Conservation (phyloP, 768 basidiomycete genomes). For the Tricholoma sp. region DNA sequence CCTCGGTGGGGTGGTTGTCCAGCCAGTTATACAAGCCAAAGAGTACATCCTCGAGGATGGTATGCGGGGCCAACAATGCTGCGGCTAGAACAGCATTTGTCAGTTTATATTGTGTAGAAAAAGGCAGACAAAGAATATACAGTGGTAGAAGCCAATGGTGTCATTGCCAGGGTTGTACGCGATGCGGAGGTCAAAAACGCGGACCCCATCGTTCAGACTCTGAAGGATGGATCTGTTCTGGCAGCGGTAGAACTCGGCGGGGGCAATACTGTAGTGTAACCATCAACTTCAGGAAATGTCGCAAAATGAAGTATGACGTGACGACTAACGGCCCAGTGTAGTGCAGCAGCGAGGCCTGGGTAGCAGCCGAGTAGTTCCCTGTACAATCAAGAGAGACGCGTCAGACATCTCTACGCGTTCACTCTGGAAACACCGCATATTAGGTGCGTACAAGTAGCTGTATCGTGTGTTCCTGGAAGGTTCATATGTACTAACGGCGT, state of each 20-base stretch:
- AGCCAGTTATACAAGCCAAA: conserved; percentile 50
- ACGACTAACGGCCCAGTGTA: conserved; percentile 39
- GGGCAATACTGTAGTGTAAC: conserved; percentile 22
- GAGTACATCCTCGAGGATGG: conserved; percentile 44
- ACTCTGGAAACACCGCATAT: no score
- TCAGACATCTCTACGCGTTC: background rate
- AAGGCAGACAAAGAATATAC: conserved; percentile 17
- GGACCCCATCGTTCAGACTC: conserved; percentile 42
- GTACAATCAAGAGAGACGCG: background rate
- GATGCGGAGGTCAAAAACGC: conserved; percentile 44
- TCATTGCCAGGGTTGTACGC: conserved; percentile 48
- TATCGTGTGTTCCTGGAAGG: conserved; percentile 49
- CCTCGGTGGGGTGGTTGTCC: conserved; percentile 45
- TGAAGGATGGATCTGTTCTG: conserved; percentile 43
- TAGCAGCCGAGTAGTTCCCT: conserved; percentile 43
- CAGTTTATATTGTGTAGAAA: background rate
- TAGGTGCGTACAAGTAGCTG: conserved; percentile 33
- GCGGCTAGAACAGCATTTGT: conserved; percentile 17
- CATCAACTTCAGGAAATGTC: background rate
- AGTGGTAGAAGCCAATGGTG: conserved; percentile 45
- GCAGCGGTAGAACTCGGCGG: conserved; percentile 32
- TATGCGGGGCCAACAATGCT: conserved; percentile 40
- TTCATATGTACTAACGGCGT: conserved; percentile 44
- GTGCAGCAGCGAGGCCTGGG: conserved; percentile 33
- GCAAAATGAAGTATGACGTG: background rate